These are phyloP conservation scores for Nepenthes mirabilis DNA, from an alignment of 148 eudicot species.

Conservation along the genomic window DNA sequence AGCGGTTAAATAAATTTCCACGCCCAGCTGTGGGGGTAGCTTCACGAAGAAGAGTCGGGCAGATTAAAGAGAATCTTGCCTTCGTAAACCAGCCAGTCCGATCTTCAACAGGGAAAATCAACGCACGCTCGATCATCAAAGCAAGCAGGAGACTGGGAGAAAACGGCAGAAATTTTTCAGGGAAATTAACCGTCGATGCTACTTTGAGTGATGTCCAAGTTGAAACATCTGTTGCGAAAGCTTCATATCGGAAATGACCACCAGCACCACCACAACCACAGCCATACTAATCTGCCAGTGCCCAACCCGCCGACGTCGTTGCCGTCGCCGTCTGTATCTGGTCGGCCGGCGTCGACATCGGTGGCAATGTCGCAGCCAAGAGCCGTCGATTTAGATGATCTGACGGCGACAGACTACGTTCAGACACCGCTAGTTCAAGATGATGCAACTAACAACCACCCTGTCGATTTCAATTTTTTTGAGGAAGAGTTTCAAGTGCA, in stretches of 20 bases:
- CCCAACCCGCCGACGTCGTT: too few relatives aligned
- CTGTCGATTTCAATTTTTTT: slow-evolving; percentile 30
- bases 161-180: not conserved
- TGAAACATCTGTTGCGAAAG: slow-evolving; percentile 76
- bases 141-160: not conserved
- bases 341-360: slow-evolving; percentile 6
- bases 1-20: not conserved
- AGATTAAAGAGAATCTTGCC: slow-evolving; percentile 1
- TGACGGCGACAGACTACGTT: too few relatives aligned
- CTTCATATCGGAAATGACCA: slow-evolving; percentile 70
- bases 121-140: not conserved
- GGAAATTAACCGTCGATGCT: slow-evolving; percentile 11
- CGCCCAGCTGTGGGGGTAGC: not conserved
- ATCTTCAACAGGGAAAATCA: not conserved
- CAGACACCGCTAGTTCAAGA: too few relatives aligned
- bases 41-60: slow-evolving; percentile 3
- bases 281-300: slow-evolving; percentile 3
- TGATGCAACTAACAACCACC: too few relatives aligned
- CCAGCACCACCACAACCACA: slow-evolving; percentile 21
- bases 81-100: not conserved
- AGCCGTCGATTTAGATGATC: too few relatives aligned
- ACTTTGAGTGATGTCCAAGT: slow-evolving; percentile 49
- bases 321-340: not conserved
- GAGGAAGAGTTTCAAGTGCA: slow-evolving; percentile 95
- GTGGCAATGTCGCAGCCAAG: too few relatives aligned